These are phyloP conservation scores for Eucalyptus albens DNA, from an alignment of 345 rosid species.

Conservation along the genomic window DNA sequence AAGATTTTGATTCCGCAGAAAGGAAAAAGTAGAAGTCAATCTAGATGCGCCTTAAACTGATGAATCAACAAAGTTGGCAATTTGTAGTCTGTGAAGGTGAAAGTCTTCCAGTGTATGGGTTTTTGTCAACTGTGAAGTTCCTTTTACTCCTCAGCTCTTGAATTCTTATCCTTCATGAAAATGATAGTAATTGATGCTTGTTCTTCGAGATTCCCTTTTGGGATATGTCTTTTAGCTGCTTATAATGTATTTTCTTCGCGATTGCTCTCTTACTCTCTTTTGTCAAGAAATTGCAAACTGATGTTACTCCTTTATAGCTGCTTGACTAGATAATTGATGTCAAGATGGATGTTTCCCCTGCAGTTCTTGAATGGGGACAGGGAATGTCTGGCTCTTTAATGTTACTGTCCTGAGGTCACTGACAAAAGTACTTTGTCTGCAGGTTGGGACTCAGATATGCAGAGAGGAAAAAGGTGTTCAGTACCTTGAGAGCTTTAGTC, in stretches of 20 bases:
- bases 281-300: not conserved
- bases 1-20: not conserved
- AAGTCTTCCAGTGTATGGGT: not conserved
- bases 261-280: not conserved
- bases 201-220: not conserved
- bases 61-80: not conserved
- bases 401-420: not conserved
- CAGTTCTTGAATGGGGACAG: not conserved
- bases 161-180: not conserved
- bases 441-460: slow-evolving; percentile 25
- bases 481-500: slow-evolving; percentile 74
- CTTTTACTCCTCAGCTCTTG: not conserved
- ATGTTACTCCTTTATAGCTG: not conserved
- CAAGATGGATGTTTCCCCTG: not conserved
- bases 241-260: not conserved
- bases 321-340: not conserved
- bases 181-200: not conserved
- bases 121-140: not conserved
- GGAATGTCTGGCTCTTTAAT: not conserved
- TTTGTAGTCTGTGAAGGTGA: not conserved
- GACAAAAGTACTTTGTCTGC: not conserved
- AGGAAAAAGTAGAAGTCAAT: not conserved
- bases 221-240: not conserved
- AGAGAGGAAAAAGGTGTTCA: slow-evolving; percentile 73
- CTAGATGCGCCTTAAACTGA: not conserved